These are phyloP conservation scores for Solanum chilense DNA, from an alignment of 257 asterid genomes.

Conservation along the genomic window DNA sequence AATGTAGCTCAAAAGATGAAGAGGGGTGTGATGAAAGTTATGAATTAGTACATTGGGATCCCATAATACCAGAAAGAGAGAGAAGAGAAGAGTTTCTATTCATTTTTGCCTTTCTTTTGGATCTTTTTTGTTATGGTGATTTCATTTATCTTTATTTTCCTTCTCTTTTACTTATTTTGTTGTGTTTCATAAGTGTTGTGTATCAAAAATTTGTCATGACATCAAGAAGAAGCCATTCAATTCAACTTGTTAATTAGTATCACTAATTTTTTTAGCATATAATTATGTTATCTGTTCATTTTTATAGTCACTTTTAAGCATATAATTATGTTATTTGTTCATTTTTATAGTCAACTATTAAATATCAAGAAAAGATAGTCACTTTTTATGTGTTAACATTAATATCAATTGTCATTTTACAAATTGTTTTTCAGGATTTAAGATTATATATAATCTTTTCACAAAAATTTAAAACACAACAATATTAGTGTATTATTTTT, in stretches of 20 bases:
- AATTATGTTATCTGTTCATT: no score
- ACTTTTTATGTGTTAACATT: no score
- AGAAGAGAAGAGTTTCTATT: neutral
- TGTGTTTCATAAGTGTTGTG: neutral
- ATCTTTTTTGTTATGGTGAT: neutral
- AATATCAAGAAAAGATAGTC: no score
- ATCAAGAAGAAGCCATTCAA: neutral
- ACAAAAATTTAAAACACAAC: no score
- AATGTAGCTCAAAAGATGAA: constrained; percentile 30
- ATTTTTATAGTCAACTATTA: no score
- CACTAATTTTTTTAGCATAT: neutral
- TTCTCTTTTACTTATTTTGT: neutral
- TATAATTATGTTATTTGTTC: no score
- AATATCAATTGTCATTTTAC: no score
- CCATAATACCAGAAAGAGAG: neutral
- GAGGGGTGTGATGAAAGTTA: constrained; percentile 20
- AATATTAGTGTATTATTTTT: no score
- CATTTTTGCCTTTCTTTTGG: neutral
- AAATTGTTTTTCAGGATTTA: no score
- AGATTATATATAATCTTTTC: no score
- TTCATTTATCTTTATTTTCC: neutral
- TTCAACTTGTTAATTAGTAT: no score
- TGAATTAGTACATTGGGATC: constrained; percentile 29
- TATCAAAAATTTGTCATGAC: neutral
- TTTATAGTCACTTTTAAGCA: neutral